phyloP scores from a whole-genome alignment of 495 filamentous ascomycete species.

The Melanomma pulvis-pyrius region DNA sequence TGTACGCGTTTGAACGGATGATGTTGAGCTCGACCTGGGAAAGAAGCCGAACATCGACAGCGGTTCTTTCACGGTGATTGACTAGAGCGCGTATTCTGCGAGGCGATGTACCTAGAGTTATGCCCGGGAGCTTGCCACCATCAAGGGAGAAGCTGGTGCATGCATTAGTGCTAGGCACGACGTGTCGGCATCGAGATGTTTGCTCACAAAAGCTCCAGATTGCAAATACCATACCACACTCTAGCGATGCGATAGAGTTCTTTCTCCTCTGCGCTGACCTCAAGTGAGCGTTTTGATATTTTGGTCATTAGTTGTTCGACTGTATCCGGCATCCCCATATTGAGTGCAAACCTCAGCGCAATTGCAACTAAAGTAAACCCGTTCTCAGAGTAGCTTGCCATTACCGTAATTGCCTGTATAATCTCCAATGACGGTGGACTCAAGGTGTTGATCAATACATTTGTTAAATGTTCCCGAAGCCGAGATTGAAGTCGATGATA shows the following conservation, averaged over 20 bases:
- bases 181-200: not conserved
- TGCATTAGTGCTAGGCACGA: not conserved
- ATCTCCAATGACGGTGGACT: constrained; percentile 49
- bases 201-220: constrained; percentile 54
- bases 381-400: constrained; percentile 55
- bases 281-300: not conserved
- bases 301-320: constrained; percentile 47
- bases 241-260: constrained; percentile 48
- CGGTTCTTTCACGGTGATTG: constrained; percentile 48
- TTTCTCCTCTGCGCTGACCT: not conserved
- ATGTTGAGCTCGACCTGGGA: constrained; percentile 56
- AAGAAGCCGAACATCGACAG: constrained; percentile 54
- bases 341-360: constrained; percentile 53
- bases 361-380: constrained; percentile 52
- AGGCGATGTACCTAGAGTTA: constrained; percentile 48
- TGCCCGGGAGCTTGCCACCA: constrained; percentile 54
- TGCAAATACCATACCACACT: constrained; percentile 53
- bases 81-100: constrained; percentile 52
- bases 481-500: constrained; percentile 26
- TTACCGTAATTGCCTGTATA: constrained; percentile 54
- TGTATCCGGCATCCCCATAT: constrained; percentile 50
- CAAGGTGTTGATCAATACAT: constrained; percentile 50
- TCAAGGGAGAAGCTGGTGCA: constrained; percentile 52
- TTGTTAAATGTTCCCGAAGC: constrained; percentile 41
- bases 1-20: constrained; percentile 37